Base-by-base conservation (phyloP, 192 early-diverging fungal species). In the Rhizoclosmatium sp. region DNA sequence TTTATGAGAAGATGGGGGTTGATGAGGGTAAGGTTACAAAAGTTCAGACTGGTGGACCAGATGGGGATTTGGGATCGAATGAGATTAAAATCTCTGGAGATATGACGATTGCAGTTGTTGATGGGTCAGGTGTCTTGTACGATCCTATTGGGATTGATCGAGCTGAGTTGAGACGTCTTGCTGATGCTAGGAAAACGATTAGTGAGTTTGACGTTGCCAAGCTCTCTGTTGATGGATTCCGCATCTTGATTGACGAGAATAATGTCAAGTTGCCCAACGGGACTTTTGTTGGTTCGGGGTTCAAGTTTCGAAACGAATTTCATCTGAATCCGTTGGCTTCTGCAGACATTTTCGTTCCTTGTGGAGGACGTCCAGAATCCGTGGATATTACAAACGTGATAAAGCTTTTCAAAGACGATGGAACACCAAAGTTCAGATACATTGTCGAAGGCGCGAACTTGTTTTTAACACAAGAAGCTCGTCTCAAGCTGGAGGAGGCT, bases 371-470 rank as follows among this genome's bases (percentile, higher is more conserved):
- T 54, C 97, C 97, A 72, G 97, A 99, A 87, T 89, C 96, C 16
- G 93, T 99, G 59, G 97, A 96, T 87, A 88, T 99, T 61, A 90
- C 86, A 84, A 99, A 99, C 84, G 93, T 98, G 51, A 79, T 87
- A 51, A 58, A 80, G 64, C 87, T 99, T 39, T 87, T 98, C 66
- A 92, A 93, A 62, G 86, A 83, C 41, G 92, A 96, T 73, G 94
- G 95, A 68, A 87, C 91, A 66, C 90, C 96, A 47, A 91, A 93
- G 66, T 98, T 97, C 94, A 98, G 98, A 91, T 99, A 97, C 89
- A 93, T 99, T 82, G 96, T 98, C 56, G 97, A 99, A 87, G 97
- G 97, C 75, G 97, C 97, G 85, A 99, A 99, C 89, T 84, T 99
- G 78, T 99, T 99, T 93, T 94, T 99, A 71, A 99, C 97, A 23